Conservation (phyloP, 495 filamentous ascomycete species). For the Xylaria curta region DNA sequence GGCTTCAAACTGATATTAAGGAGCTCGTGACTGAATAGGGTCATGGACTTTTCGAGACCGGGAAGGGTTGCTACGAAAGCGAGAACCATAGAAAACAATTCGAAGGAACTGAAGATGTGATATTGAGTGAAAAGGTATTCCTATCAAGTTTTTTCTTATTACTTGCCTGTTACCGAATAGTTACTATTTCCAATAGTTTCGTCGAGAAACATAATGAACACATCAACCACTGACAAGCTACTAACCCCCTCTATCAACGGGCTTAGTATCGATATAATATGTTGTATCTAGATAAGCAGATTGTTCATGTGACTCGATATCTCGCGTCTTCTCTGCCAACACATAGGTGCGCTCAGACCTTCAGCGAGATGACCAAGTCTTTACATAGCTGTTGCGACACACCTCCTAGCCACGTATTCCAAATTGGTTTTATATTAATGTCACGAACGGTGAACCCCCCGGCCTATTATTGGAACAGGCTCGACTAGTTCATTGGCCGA, state of each 20-base stretch:
- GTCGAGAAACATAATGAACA: background rate
- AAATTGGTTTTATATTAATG: slow-evolving; percentile 7
- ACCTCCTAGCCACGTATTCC: background rate
- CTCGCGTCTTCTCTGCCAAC: background rate
- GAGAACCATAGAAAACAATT: background rate
- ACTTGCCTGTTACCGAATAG: background rate
- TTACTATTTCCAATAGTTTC: background rate
- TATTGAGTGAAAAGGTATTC: no score
- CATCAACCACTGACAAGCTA: background rate
- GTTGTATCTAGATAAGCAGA: background rate
- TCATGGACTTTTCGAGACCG: background rate
- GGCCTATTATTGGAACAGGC: slow-evolving; percentile 1
- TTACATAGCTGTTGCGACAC: slow-evolving; percentile 14
- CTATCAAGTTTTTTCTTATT: background rate
- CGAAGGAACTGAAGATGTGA: no score
- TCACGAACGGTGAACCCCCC: background rate
- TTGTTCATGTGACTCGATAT: background rate
- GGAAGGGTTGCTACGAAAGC: background rate
- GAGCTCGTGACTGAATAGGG: background rate
- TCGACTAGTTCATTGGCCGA: background rate
- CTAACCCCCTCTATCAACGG: background rate
- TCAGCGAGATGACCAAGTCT: slow-evolving; percentile 1
- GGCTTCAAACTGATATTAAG: background rate
- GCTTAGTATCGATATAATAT: background rate
- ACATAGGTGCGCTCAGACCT: slow-evolving; percentile 2